Evolutionary conservation across 805 yeast genomes (phyloP).

Genomic region (Candida maltosa): DNA sequence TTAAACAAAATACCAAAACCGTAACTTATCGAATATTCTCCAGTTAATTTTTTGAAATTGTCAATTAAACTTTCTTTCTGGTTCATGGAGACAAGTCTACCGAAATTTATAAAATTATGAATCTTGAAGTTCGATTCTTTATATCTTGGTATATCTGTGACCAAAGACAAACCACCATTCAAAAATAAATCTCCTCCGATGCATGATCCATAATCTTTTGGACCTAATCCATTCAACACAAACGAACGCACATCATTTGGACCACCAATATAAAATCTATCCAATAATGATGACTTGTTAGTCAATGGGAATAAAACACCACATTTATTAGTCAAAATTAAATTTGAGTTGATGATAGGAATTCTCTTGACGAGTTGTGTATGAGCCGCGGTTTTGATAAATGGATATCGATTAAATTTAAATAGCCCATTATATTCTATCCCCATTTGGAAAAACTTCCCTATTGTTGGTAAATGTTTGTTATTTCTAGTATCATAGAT

Average conservation of each 20-base stretch:
- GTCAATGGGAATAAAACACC: conserved; percentile 27
- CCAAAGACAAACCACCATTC: conserved; percentile 43
- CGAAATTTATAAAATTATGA: conserved; percentile 48
- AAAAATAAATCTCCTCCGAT: conserved; percentile 52
- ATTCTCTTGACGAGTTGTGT: conserved; percentile 27
- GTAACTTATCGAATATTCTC: conserved; percentile 30
- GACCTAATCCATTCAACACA: conserved; percentile 51
- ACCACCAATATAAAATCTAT: conserved; percentile 56
- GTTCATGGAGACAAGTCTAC: conserved; percentile 35
- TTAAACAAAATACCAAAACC: conserved; percentile 52
- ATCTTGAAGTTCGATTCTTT: conserved; percentile 45
- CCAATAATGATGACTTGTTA: conserved; percentile 36
- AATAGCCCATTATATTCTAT: conserved; percentile 33
- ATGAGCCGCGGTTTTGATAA: conserved; percentile 41
- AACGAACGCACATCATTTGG: conserved; percentile 58
- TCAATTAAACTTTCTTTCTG: conserved; percentile 5
- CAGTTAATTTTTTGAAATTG: conserved; percentile 7
- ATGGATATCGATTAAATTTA: conserved; percentile 25
- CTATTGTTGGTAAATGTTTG: conserved; percentile 40
- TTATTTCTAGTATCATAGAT: conserved; percentile 45
- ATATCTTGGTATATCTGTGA: conserved; percentile 41
- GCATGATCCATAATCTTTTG: conserved; percentile 46
- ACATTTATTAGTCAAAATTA: conserved; percentile 27
- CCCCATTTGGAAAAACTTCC: conserved; percentile 34
- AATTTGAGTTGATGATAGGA: conserved; percentile 13